Conservation (phyloP, 106 monocot genomes). For the Alisma plantagoaquatica region DNA sequence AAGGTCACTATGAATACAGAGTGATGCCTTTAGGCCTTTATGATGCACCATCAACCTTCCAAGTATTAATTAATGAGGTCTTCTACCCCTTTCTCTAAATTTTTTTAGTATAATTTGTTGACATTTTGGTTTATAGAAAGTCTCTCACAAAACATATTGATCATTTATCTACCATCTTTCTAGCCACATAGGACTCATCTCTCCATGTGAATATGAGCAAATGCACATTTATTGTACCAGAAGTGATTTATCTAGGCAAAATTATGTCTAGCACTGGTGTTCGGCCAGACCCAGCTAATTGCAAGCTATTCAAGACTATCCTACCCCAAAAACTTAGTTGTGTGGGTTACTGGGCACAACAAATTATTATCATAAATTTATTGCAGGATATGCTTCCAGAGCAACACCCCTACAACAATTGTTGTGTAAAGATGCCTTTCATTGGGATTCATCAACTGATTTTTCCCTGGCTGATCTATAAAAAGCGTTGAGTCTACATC, state of each 20-base stretch:
- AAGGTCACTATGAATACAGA: conserved; percentile 4
- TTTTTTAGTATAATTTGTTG: conserved; percentile 10
- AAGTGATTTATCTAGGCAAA: not conserved
- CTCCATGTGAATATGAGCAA: not conserved
- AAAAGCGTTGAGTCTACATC: not conserved
- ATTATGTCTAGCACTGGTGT: not conserved
- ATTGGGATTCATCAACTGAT: not conserved
- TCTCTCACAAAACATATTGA: not conserved
- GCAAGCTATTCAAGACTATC: not conserved
- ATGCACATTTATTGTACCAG: not conserved
- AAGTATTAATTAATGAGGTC: conserved; percentile 6
- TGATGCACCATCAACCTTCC: conserved; percentile 7
- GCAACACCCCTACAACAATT: not conserved
- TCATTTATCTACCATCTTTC: not conserved
- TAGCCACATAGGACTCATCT: not conserved
- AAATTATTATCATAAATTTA: conserved; percentile 2
- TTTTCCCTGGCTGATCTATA: not conserved
- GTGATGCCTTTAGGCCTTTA: conserved; percentile 8
- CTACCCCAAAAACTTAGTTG: not conserved
- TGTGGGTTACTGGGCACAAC: conserved; percentile 5
- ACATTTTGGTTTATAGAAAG: conserved; percentile 12
- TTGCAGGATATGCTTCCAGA: not conserved
- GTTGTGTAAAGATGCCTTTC: conserved; percentile 6
- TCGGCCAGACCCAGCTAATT: not conserved
- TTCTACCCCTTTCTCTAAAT: not conserved